phyloP scores from a whole-genome alignment of 305 asterid species.

The Solanum hybrid region DNA sequence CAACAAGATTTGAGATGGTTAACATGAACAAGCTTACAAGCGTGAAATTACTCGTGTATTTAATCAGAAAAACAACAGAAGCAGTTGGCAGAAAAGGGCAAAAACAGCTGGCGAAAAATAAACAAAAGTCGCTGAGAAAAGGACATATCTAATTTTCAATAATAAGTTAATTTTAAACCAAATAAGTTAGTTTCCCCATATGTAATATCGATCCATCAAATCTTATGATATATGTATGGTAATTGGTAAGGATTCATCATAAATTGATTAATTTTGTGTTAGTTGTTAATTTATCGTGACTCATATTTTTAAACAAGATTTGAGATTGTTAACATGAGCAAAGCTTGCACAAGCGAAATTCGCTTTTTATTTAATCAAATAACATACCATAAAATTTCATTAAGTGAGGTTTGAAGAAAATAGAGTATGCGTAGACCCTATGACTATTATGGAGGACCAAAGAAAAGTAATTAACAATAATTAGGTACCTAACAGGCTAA shows the following conservation, averaged over 20 bases:
- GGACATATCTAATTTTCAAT: neutral
- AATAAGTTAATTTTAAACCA: neutral
- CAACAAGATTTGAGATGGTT: neutral
- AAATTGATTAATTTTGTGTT: neutral
- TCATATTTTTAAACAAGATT: neutral
- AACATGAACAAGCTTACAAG: neutral
- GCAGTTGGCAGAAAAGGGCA: neutral
- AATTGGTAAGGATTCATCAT: neutral
- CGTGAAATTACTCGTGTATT: neutral
- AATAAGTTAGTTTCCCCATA: neutral
- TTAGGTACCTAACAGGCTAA: neutral
- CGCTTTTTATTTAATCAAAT: too few relatives aligned
- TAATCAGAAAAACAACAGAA: neutral
- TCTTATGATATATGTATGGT: neutral
- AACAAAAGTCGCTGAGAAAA: neutral
- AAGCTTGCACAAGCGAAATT: neutral
- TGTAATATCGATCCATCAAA: neutral
- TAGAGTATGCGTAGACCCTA: neutral
- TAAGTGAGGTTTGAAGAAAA: neutral
- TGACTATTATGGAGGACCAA: neutral
- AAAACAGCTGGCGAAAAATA: neutral
- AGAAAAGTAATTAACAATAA: neutral
- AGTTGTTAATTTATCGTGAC: neutral
- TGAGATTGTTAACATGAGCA: neutral
- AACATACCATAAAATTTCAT: neutral